Percentiles rank a stretch among this genome's conserved stretches.
Conservation (phyloP, 176 grass and related monocot species). For the Cenchrus fungigraminus region DNA sequence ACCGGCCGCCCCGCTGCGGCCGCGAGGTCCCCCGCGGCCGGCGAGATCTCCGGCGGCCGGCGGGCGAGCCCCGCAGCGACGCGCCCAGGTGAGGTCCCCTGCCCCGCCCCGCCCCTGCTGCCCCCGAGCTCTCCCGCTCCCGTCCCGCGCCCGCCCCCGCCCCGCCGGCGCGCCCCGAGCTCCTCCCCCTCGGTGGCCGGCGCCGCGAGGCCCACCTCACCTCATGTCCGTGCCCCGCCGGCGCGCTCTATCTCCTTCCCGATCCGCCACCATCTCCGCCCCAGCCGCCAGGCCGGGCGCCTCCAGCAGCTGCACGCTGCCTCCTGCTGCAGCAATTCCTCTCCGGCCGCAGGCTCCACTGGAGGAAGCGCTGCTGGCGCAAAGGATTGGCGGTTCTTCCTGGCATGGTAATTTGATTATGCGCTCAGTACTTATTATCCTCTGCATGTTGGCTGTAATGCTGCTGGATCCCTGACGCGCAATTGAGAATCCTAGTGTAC, state of each 20-base stretch:
- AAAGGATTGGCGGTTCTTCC: no score
- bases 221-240: not conserved
- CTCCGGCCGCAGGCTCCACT: not conserved
- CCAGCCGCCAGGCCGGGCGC: not conserved
- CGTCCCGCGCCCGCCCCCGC: slow-evolving; percentile 27
- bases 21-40: no score
- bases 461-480: no score
- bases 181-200: no score
- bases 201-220: not conserved
- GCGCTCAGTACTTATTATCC: not conserved
- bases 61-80: no score
- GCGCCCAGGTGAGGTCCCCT: no score
- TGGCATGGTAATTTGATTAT: slow-evolving; percentile 5
- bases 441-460: not conserved
- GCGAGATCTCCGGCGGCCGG: no score
- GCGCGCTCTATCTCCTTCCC: not conserved
- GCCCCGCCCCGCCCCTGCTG: no score
- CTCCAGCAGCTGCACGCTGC: not conserved
- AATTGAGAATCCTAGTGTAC: no score
- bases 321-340: not conserved
- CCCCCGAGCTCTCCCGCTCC: no score
- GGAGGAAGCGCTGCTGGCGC: not conserved
- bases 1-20: no score
- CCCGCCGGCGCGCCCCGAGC: slow-evolving; percentile 15
- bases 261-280: not conserved